Percentiles rank a stretch among this genome's conserved stretches.
Evolutionary conservation across 2,329 filamentous ascomycete genomes (phyloP).

Genomic region (Calonectria ilicicola): DNA sequence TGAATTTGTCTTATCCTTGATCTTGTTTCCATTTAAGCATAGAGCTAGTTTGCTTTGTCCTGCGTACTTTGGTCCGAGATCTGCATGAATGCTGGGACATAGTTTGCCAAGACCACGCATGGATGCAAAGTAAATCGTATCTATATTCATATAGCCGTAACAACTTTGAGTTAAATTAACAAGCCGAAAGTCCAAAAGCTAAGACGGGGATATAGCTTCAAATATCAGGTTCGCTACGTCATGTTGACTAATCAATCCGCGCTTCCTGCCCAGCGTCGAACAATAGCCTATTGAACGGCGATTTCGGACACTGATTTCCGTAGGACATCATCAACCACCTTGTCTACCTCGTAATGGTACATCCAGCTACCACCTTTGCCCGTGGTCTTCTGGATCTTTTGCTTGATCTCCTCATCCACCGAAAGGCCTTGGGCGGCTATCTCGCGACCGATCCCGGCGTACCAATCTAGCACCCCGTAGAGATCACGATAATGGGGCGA

Average conservation of each 20-base stretch:
- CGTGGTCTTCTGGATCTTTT: slow-evolving; percentile 33
- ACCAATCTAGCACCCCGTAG: slow-evolving; percentile 42
- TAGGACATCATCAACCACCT: slow-evolving; percentile 27
- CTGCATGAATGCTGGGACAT: neutral
- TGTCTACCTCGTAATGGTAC: slow-evolving; percentile 42
- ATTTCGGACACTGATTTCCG: neutral
- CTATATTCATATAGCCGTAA: neutral
- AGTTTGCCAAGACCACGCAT: neutral
- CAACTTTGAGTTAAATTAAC: neutral
- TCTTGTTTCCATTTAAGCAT: neutral
- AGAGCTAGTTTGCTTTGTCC: neutral
- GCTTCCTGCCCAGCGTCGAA: neutral
- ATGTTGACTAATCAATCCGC: neutral
- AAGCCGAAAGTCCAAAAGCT: neutral
- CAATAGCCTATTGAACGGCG: neutral
- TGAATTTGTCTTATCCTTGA: neutral
- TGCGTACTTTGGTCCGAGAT: neutral
- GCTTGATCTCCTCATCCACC: slow-evolving; percentile 41
- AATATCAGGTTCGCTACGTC: neutral
- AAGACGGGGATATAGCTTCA: neutral
- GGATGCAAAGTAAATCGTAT: neutral
- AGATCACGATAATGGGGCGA: slow-evolving; percentile 45
- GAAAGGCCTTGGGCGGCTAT: slow-evolving; percentile 31
- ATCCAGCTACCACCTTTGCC: slow-evolving; percentile 41
- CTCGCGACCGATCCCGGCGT: slow-evolving; percentile 28